Base-by-base conservation (phyloP, 345 rosid species). In the Streptanthus diversifolius region DNA sequence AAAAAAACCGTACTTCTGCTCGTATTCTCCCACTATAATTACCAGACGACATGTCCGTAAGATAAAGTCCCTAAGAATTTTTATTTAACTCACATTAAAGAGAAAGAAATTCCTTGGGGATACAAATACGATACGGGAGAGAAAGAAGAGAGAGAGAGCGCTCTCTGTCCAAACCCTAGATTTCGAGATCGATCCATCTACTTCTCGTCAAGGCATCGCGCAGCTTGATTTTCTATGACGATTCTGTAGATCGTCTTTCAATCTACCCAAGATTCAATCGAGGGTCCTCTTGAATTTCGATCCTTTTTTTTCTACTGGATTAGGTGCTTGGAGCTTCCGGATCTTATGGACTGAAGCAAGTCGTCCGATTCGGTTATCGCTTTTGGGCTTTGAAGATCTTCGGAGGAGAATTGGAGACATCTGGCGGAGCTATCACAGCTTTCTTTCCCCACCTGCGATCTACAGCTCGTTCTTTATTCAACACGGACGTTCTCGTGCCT, bases 131-230 rank as follows among this genome's bases (percentile, higher is more conserved):
- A 49, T 9, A 41, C 68, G 47, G 47, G 15, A 52, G 33, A 17
- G 12, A 1, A 9, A 36, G 47, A n/a, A 52, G 33, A 15, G 36
- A 33, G 51, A 41, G 51, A 43, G 47, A 33, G 41, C 25, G 62
- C n/a, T 9, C 67, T 24, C 17, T 17, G 5, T 61, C 32, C 62
- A 63, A 76, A 70, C 80, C 80, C 75, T 76, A 76, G 75, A 70
- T 41, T 70, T 35, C 53, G 32, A 76, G 56, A 37, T 64, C 76
- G 71, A 63, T 76, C 66, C 11, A 8, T 27, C 70, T 15, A 4
- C 57, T 44, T 25, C 76, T 63, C 76, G 15, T 36, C 18, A 40
- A 45, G 59, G 3, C 75, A 33, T 27, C 54, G 17, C 32, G 1
- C 71, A 19, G 66, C 80, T 63, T 33, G 6, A 18, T 44, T 36